These are phyloP conservation scores for Fraxinus cuspidata DNA, from an alignment of 257 asterid genomes.

Conservation along the genomic window DNA sequence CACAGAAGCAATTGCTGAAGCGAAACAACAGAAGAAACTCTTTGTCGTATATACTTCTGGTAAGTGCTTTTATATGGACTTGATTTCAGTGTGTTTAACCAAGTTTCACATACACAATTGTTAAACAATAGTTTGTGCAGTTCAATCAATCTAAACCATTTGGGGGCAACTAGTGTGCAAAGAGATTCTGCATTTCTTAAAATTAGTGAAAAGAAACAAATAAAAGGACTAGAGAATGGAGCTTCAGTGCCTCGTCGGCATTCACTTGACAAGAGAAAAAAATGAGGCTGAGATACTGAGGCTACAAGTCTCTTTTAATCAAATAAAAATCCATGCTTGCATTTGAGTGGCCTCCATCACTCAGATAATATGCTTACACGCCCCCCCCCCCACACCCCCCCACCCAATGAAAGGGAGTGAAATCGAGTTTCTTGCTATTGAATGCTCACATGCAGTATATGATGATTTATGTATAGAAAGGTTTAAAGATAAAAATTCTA, in stretches of 20 bases:
- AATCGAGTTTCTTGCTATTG: neutral
- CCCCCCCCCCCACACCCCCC: no score
- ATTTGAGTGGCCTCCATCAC: neutral
- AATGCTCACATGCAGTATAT: neutral
- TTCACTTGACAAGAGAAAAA: neutral
- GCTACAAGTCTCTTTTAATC: neutral
- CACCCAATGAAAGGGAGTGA: neutral
- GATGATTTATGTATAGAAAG: neutral
- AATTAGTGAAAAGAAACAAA: neutral
- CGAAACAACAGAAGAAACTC: conserved; percentile 82
- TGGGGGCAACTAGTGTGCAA: neutral
- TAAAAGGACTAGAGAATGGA: neutral
- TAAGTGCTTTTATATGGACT: conserved; percentile 28
- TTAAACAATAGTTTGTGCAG: neutral
- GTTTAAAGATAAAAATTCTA: neutral
- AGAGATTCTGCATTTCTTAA: neutral
- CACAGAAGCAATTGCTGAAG: conserved; percentile 76
- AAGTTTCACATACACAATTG: neutral
- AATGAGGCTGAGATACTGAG: neutral
- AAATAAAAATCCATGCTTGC: neutral
- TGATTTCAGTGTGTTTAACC: conserved; percentile 17
- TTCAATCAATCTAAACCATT: neutral
- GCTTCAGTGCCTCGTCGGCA: neutral
- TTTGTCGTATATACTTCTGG: conserved; percentile 85
- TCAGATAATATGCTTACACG: neutral